phyloP scores from a whole-genome alignment of 75 land plant genomes.

The Picea glauca region DNA sequence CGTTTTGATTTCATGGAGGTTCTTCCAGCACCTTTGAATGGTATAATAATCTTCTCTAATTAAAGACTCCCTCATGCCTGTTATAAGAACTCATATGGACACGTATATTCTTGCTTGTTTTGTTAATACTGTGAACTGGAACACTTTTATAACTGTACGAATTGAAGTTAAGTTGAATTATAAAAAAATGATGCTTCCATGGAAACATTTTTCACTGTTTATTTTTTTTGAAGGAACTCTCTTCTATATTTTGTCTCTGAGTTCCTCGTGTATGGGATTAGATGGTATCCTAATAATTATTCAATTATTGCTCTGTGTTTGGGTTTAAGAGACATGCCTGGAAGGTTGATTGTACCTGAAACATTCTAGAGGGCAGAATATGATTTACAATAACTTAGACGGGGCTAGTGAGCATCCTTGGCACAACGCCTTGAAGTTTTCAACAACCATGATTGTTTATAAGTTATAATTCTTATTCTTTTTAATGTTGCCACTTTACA shows the following conservation, averaged over 20 bases:
- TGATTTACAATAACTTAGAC: too few relatives aligned
- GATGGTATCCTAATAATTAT: too few relatives aligned
- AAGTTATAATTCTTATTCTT: too few relatives aligned
- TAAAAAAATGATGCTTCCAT: background rate
- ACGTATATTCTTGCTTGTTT: background rate
- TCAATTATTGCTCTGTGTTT: too few relatives aligned
- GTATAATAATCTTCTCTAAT: conserved; percentile 23
- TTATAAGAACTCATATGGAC: background rate
- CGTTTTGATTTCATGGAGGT: conserved; percentile 96
- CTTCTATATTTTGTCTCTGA: too few relatives aligned
- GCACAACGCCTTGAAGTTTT: too few relatives aligned
- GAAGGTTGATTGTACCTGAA: too few relatives aligned
- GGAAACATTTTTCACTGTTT: background rate
- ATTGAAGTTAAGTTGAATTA: background rate
- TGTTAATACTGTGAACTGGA: background rate
- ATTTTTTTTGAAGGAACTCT: background rate
- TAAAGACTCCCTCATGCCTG: background rate
- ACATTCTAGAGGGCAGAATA: too few relatives aligned
- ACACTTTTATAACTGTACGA: background rate
- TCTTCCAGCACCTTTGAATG: conserved; percentile 95
- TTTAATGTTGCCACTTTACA: too few relatives aligned
- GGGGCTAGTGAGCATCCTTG: too few relatives aligned
- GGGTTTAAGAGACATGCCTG: too few relatives aligned
- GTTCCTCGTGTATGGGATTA: too few relatives aligned
- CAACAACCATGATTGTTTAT: background rate